Evolutionary conservation across 257 asterid genomes (phyloP).

Genomic region (Rubia yunnanensis): DNA sequence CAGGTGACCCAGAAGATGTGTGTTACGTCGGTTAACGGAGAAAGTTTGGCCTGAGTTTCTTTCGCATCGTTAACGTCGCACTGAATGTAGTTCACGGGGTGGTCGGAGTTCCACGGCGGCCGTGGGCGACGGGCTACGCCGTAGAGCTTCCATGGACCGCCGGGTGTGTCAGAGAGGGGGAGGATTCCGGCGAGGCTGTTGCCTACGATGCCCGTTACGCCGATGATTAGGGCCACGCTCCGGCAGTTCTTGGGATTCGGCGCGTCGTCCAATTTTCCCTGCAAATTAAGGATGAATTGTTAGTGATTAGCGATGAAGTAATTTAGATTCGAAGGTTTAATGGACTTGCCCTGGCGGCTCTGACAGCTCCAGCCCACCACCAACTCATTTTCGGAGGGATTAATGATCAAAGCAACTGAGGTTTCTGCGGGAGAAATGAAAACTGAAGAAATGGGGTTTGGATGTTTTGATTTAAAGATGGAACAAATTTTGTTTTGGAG

Average conservation of each 20-base stretch:
- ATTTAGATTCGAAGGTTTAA: neutral
- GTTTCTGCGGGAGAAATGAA: neutral
- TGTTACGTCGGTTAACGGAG: slow-evolving; percentile 16
- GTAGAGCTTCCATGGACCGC: slow-evolving; percentile 25
- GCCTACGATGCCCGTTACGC: slow-evolving; percentile 24
- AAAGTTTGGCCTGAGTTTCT: slow-evolving; percentile 14
- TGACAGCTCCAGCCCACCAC: slow-evolving; percentile 90
- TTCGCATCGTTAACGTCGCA: slow-evolving; percentile 10
- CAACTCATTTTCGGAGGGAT: slow-evolving; percentile 44
- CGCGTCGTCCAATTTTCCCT: slow-evolving; percentile 9
- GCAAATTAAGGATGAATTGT: slow-evolving; percentile 1
- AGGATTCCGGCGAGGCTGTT: slow-evolving; percentile 23
- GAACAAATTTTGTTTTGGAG: neutral
- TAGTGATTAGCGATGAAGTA: neutral
- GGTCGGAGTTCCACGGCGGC: slow-evolving; percentile 18
- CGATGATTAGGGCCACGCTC: slow-evolving; percentile 23
- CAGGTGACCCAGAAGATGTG: slow-evolving; percentile 25
- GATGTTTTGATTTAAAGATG: neutral
- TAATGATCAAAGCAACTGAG: neutral
- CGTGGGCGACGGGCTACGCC: slow-evolving; percentile 22
- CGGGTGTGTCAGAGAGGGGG: slow-evolving; percentile 26
- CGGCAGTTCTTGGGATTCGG: slow-evolving; percentile 5
- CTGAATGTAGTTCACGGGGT: slow-evolving; percentile 19
- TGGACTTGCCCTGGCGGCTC: slow-evolving; percentile 58
- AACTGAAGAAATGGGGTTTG: neutral